phyloP scores from a whole-genome alignment of 805 yeast genomes.

The Hanseniaspora pseudoguilliermondii region DNA sequence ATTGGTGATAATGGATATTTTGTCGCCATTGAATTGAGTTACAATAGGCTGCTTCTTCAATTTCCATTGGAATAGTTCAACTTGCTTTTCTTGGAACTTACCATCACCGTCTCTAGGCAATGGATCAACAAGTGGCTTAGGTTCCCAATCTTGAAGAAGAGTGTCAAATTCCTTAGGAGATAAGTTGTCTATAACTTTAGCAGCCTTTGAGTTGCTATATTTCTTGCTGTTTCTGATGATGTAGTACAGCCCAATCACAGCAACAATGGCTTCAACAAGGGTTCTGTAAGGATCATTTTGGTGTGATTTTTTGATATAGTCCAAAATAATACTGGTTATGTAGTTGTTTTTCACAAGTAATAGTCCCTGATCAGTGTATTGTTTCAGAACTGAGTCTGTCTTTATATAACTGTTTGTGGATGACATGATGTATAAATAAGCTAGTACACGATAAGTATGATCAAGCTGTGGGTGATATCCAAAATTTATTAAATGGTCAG shows the following conservation, averaged over 20 bases:
- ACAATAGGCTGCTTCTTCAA: constrained; percentile 25
- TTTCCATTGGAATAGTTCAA: constrained; percentile 38
- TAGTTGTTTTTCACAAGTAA: not conserved
- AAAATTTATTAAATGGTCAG: no score
- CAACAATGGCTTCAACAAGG: constrained; percentile 58
- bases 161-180: constrained; percentile 60
- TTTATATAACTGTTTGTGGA: not conserved
- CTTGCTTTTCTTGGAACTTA: constrained; percentile 25
- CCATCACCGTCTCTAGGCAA: constrained; percentile 19
- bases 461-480: no score
- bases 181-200: constrained; percentile 27
- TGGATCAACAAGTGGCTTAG: constrained; percentile 63
- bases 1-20: constrained; percentile 15
- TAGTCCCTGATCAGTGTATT: not conserved
- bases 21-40: constrained; percentile 9
- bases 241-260: constrained; percentile 73
- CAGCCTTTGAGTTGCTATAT: constrained; percentile 47
- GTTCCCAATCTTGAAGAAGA: constrained; percentile 81
- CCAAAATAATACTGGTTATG: constrained; percentile 27
- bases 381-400: not conserved
- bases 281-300: constrained; percentile 91
- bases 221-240: constrained; percentile 57
- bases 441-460: no score
- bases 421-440: no score
- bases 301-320: constrained; percentile 75